Evolutionary conservation across 768 basidiomycete genomes (phyloP), one percentile per base, ranked within the genome.

Genomic region (Termitomyces sp.): DNA sequence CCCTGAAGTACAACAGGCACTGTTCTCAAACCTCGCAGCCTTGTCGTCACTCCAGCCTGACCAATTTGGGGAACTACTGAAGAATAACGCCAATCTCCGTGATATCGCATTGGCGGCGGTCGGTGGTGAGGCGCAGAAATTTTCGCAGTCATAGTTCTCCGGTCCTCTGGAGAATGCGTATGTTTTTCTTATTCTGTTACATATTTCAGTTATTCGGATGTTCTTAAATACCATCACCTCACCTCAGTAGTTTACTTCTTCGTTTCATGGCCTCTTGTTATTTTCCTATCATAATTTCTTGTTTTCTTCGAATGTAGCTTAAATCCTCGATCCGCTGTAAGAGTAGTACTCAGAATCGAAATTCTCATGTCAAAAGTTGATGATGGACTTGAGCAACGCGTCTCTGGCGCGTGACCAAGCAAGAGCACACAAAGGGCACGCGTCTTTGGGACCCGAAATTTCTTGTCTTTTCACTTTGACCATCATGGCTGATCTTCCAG

Each of bases 401-500:
- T 27, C 46, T 33, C 18, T 25, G 53, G 42, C 59, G 56, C 53
- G 53, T 57, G 53, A 25, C 51, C 52, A 53, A 61, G 22, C 29
- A 51, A 16, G 23, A n/a, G 25, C 39, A 56, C 52, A 60, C 56
- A 60, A 50, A 54, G 16, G 42, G 54, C 61, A 53, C 61, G 61
- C 62, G 59, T 58, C 52, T 52, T n/a, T 44, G 7, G 39, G 27
- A 35, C n/a, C 35, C 23, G 52, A 52, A 57, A 50, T 54, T 54
- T 51, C 53, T 39, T 39, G 41, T 44, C 18, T 23, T 27, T 44
- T 42, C 18, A 32, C 27, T 31, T 25, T 44, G 15, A 54, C 22
- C 35, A 56, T 52, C 53, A 89, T 89, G 88, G 77, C 86, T 23
- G 80, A 88, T 66, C 74, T 91, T 53, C 71, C 90, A 56, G 66